These are phyloP conservation scores for Metschnikowia sp. DNA, from an alignment of 805 yeast genomes.

Conservation along the genomic window DNA sequence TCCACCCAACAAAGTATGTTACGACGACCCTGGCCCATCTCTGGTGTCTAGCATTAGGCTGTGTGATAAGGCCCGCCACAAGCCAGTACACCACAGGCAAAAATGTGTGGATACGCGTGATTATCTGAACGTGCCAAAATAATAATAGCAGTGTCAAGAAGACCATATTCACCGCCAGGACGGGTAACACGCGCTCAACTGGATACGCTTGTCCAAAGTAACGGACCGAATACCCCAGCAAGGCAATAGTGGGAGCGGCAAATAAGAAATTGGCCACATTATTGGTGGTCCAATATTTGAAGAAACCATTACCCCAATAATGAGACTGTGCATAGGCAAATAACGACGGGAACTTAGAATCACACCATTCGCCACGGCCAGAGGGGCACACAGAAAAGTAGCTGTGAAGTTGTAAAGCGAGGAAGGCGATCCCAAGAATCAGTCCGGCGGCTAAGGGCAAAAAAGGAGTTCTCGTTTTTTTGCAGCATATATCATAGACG, in stretches of 20 bases:
- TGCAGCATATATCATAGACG: constrained; percentile 48
- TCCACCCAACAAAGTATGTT: constrained; percentile 58
- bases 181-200: constrained; percentile 31
- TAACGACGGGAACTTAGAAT: constrained; percentile 51
- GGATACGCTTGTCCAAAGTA: constrained; percentile 37
- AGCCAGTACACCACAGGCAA: constrained; percentile 72
- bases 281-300: constrained; percentile 76
- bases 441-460: constrained; percentile 54
- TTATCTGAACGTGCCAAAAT: constrained; percentile 81
- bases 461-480: background rate
- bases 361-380: constrained; percentile 76
- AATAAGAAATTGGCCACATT: constrained; percentile 82
- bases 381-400: constrained; percentile 61
- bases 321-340: constrained; percentile 68
- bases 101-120: constrained; percentile 75
- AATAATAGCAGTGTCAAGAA: constrained; percentile 51
- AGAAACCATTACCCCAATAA: constrained; percentile 84
- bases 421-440: constrained; percentile 45
- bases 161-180: constrained; percentile 39
- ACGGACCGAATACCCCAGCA: constrained; percentile 41
- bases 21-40: constrained; percentile 16
- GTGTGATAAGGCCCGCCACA: constrained; percentile 45
- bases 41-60: constrained; percentile 7
- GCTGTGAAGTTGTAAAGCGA: constrained; percentile 49
- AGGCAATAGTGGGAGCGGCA: constrained; percentile 61